These are phyloP conservation scores for Saraca asoca DNA, from an alignment of 331 rosid genomes.

Conservation along the genomic window DNA sequence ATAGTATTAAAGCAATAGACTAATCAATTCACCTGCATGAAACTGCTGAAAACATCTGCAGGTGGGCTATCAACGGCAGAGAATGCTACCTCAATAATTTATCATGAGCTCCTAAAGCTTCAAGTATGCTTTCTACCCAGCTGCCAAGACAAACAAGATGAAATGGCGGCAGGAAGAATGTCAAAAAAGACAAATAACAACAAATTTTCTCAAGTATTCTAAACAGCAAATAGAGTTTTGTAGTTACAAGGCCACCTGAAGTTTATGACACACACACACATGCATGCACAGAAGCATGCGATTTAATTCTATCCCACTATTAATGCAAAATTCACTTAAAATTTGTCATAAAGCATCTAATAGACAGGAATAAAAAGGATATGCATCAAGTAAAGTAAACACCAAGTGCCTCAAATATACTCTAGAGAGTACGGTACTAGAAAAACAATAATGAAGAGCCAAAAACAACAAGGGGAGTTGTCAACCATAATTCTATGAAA, in stretches of 20 bases:
- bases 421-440: too few species aligned
- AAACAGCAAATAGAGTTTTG: constrained; percentile 13
- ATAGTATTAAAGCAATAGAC: constrained; percentile 6
- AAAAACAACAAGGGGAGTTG: neutral
- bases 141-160: constrained; percentile 43
- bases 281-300: too few species aligned
- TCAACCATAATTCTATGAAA: neutral
- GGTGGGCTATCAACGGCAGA: constrained; percentile 30
- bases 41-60: constrained; percentile 31
- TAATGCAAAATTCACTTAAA: constrained; percentile 3
- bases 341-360: neutral
- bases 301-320: neutral
- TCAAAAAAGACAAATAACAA: constrained; percentile 16
- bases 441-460: too few species aligned
- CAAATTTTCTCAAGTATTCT: constrained; percentile 9
- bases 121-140: constrained; percentile 88
- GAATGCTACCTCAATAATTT: constrained; percentile 40
- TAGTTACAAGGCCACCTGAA: neutral
- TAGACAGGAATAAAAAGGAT: neutral
- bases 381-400: too few species aligned
- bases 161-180: neutral
- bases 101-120: constrained; percentile 64
- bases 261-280: neutral
- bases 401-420: too few species aligned
- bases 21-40: constrained; percentile 28